Conservation (phyloP, 495 filamentous ascomycete genomes). For the Aspergillus cristatus region DNA sequence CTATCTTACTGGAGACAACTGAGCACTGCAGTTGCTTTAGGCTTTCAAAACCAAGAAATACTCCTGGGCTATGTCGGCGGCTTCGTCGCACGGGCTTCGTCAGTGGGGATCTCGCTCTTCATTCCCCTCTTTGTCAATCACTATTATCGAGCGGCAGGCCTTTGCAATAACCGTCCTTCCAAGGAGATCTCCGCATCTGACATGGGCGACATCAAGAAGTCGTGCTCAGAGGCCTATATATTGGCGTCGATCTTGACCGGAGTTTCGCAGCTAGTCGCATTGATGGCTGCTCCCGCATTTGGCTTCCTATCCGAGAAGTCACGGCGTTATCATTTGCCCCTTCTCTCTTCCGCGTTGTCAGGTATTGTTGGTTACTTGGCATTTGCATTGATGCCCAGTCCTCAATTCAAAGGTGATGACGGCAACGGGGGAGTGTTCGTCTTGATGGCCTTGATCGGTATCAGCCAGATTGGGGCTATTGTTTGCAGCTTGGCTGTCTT, state of each 20-base stretch:
- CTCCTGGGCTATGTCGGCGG: constrained; percentile 84
- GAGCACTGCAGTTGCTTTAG: constrained; percentile 58
- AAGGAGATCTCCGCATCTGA: constrained; percentile 33
- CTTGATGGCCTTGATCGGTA: constrained; percentile 69
- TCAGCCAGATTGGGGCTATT: constrained; percentile 91
- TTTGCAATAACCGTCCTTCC: constrained; percentile 54
- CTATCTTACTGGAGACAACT: constrained; percentile 38
- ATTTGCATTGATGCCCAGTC: constrained; percentile 62
- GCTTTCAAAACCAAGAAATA: constrained; percentile 64
- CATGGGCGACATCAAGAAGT: constrained; percentile 57
- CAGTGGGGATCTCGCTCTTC: constrained; percentile 89
- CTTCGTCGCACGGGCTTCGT: constrained; percentile 92
- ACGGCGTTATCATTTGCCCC: constrained; percentile 57
- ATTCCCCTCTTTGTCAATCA: constrained; percentile 85
- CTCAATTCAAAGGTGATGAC: constrained; percentile 49
- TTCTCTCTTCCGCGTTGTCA: constrained; percentile 57
- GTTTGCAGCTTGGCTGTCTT: constrained; percentile 85
- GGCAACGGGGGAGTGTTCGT: constrained; percentile 60
- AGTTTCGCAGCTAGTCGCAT: constrained; percentile 73
- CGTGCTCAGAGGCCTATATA: constrained; percentile 76
- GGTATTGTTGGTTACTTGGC: constrained; percentile 68
- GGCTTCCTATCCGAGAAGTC: constrained; percentile 65
- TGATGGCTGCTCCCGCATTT: constrained; percentile 78
- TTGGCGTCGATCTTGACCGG: constrained; percentile 80
- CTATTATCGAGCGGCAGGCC: constrained; percentile 74